Evolutionary conservation across 2,329 filamentous ascomycete genomes (phyloP).

Genomic region (Penicillium sp.): DNA sequence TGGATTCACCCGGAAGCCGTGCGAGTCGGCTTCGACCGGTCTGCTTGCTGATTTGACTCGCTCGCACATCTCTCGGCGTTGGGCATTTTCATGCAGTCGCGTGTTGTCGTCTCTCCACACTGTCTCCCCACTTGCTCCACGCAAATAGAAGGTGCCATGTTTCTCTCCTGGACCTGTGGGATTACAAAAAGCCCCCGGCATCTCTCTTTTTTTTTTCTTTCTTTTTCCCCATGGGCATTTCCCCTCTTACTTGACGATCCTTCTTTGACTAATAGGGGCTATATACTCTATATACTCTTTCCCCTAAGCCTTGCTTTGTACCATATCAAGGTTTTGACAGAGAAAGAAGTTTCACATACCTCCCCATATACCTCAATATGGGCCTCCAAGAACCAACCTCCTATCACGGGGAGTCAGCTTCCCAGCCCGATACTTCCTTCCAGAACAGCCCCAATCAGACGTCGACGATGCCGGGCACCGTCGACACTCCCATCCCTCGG

Average conservation of each 20-base stretch:
- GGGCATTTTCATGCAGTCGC: constrained; percentile 14
- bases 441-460: constrained; percentile 20
- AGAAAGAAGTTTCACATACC: neutral
- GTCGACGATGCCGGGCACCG: constrained; percentile 15
- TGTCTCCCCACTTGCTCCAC: constrained; percentile 14
- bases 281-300: no score
- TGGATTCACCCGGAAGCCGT: constrained; percentile 12
- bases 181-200: constrained; percentile 19
- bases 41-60: constrained; percentile 9
- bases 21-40: constrained; percentile 21
- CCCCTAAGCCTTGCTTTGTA: neutral
- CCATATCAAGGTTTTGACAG: neutral
- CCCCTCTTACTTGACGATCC: constrained; percentile 3
- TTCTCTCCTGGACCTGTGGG: constrained; percentile 1
- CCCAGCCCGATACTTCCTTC: constrained; percentile 22
- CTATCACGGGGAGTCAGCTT: constrained; percentile 31
- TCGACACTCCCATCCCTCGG: constrained; percentile 31
- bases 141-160: constrained; percentile 7
- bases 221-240: constrained; percentile 17
- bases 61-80: constrained; percentile 3
- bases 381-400: constrained; percentile 28
- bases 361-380: constrained; percentile 19
- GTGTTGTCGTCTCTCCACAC: constrained; percentile 18
- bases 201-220: constrained; percentile 2
- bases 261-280: neutral